phyloP scores from a whole-genome alignment of 2,329 filamentous ascomycete species.

The Colletotrichum echinochloae region DNA sequence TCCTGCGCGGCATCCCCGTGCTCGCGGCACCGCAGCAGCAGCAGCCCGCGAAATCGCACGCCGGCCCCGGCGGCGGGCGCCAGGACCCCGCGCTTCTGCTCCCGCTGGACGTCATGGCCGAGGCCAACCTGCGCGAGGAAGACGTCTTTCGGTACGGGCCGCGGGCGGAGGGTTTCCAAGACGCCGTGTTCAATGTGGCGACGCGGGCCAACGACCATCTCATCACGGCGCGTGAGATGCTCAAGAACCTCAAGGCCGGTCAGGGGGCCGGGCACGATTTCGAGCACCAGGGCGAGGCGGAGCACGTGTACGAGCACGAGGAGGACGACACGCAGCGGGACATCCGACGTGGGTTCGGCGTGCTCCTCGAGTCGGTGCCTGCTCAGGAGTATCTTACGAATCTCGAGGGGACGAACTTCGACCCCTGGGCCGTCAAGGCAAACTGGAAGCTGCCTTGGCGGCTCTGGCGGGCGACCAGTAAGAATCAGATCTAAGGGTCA shows the following conservation, averaged over 20 bases:
- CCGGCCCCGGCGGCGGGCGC: constrained; percentile 46
- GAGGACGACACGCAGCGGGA: constrained; percentile 54
- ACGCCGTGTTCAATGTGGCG: constrained; percentile 92
- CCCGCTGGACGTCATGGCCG: constrained; percentile 90
- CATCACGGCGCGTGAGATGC: constrained; percentile 92
- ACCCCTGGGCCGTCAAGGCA: constrained; percentile 76
- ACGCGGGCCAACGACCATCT: constrained; percentile 96
- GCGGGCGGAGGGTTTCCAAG: constrained; percentile 82
- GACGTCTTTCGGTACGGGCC: constrained; percentile 87
- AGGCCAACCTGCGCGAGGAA: constrained; percentile 84
- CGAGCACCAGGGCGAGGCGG: constrained; percentile 85
- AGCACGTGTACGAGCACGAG: constrained; percentile 62
- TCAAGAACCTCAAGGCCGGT: constrained; percentile 81
- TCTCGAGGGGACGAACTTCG: constrained; percentile 85
- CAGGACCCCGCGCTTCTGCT: constrained; percentile 74
- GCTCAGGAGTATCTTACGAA: constrained; percentile 82
- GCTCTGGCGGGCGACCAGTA: constrained; percentile 66
- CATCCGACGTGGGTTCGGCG: constrained; percentile 76
- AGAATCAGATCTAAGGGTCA: constrained; percentile 57
- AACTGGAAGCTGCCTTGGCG: constrained; percentile 90
- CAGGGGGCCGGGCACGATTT: constrained; percentile 85
- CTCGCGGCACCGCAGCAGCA: constrained; percentile 82
- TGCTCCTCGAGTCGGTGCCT: constrained; percentile 83
- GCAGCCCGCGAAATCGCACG: constrained; percentile 59
- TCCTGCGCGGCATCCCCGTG: constrained; percentile 88